These are phyloP conservation scores for Cladobotryum mycophilum DNA, from an alignment of 2,329 filamentous ascomycete species.

Conservation along the genomic window DNA sequence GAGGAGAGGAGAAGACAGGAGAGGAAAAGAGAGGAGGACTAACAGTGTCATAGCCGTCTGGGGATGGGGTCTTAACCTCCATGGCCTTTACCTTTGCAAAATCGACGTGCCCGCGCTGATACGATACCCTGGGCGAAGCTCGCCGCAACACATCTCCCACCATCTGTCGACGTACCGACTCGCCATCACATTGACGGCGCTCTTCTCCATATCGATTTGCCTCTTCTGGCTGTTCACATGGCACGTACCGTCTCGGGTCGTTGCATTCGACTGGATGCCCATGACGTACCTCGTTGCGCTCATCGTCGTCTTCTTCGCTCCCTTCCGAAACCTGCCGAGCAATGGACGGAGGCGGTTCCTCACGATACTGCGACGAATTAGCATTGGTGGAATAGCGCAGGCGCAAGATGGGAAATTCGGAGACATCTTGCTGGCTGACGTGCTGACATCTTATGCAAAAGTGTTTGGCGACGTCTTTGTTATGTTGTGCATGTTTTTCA, in stretches of 20 bases:
- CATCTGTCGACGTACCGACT: conserved; percentile 82
- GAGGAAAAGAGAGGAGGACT: neutral
- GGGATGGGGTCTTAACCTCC: conserved; percentile 91
- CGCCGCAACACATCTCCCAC: conserved; percentile 64
- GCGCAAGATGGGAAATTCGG: conserved; percentile 87
- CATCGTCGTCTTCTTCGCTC: conserved; percentile 63
- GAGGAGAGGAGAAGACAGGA: neutral
- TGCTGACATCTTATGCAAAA: conserved; percentile 89
- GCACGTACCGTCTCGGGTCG: conserved; percentile 61
- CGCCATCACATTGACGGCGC: conserved; percentile 66
- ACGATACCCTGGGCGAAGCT: conserved; percentile 72
- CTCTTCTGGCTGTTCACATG: conserved; percentile 80
- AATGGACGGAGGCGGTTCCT: conserved; percentile 71
- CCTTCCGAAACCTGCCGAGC: conserved; percentile 61
- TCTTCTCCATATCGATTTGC: conserved; percentile 65
- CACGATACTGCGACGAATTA: conserved; percentile 67
- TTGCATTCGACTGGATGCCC: conserved; percentile 78
- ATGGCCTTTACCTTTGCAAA: conserved; percentile 70
- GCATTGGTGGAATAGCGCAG: conserved; percentile 79
- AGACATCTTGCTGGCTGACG: conserved; percentile 89
- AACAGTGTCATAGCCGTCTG: conserved; percentile 62
- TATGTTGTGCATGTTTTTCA: conserved; percentile 84
- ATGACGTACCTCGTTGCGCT: conserved; percentile 75
- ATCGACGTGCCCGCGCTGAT: conserved; percentile 87
- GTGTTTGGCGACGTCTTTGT: conserved; percentile 87